phyloP scores from a whole-genome alignment of 768 basidiomycete species.

The Mycena albidolilacea region DNA sequence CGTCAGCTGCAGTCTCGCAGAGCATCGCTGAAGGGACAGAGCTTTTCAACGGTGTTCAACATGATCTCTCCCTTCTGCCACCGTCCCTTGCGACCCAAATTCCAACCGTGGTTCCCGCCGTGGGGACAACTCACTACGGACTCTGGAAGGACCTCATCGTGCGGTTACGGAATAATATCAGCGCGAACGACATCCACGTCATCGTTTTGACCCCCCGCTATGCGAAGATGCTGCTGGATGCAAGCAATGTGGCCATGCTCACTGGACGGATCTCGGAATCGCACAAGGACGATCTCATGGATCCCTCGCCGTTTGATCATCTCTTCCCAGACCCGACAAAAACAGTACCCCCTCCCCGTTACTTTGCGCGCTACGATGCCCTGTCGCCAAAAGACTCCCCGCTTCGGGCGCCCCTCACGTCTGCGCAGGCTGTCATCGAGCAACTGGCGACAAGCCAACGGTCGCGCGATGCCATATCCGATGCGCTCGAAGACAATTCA shows the following conservation, averaged over 20 bases:
- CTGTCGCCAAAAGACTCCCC: constrained; percentile 33
- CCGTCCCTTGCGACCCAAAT: constrained; percentile 20
- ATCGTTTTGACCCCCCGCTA: constrained; percentile 26
- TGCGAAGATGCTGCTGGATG: constrained; percentile 26
- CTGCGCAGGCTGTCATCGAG: constrained; percentile 1
- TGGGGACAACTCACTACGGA: constrained; percentile 16
- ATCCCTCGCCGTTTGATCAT: constrained; percentile 30
- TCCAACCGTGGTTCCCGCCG: constrained; percentile 16
- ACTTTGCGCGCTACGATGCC: constrained; percentile 30
- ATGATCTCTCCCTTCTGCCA: constrained; percentile 15
- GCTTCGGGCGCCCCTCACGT: constrained; percentile 15
- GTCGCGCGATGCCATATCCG: not conserved
- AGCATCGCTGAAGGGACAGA: constrained; percentile 23
- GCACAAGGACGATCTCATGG: constrained; percentile 25
- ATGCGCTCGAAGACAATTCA: not conserved
- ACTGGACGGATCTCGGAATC: constrained; percentile 20
- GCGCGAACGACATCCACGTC: constrained; percentile 7
- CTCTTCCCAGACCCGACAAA: constrained; percentile 14
- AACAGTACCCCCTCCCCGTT: not conserved
- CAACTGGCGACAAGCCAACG: constrained; percentile 24
- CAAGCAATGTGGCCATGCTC: constrained; percentile 30
- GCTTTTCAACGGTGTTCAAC: constrained; percentile 28
- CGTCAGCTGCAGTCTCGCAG: constrained; percentile 24
- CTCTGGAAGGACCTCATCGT: constrained; percentile 30
- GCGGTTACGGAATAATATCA: constrained; percentile 25